Evolutionary conservation across 495 filamentous ascomycete species (phyloP).

Genomic region (Daldinia caldariorum): DNA sequence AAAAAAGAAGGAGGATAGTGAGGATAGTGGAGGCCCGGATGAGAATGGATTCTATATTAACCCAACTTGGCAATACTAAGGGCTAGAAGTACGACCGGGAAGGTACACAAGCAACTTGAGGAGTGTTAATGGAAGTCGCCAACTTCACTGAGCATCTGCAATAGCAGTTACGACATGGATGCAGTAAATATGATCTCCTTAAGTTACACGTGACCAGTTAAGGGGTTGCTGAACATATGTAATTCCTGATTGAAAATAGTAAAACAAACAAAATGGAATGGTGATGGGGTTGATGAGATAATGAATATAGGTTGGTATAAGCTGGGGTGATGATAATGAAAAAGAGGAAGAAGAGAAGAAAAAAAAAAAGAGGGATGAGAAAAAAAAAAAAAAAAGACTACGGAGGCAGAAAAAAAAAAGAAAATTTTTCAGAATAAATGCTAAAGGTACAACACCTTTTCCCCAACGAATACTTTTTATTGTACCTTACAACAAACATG

Average conservation of each 20-base stretch:
- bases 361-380: conserved; percentile 17
- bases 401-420: conserved; percentile 23
- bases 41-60: not conserved
- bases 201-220: not conserved
- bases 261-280: not conserved
- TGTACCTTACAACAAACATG: not conserved
- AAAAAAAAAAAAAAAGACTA: not conserved
- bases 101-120: not conserved
- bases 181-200: not conserved
- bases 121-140: not conserved
- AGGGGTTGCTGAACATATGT: not conserved
- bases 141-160: not conserved
- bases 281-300: not conserved
- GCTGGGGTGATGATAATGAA: not conserved
- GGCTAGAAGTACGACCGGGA: not conserved
- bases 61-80: not conserved
- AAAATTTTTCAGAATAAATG: conserved; percentile 25
- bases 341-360: conserved; percentile 5
- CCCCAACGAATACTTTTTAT: not conserved
- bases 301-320: not conserved
- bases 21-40: not conserved
- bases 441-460: conserved; percentile 14
- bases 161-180: not conserved
- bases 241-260: not conserved
- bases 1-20: not conserved